Evolutionary conservation across 2,329 filamentous ascomycete species (phyloP), one percentile per base, ranked within the genome.

Genomic region (Alternaria triticina): DNA sequence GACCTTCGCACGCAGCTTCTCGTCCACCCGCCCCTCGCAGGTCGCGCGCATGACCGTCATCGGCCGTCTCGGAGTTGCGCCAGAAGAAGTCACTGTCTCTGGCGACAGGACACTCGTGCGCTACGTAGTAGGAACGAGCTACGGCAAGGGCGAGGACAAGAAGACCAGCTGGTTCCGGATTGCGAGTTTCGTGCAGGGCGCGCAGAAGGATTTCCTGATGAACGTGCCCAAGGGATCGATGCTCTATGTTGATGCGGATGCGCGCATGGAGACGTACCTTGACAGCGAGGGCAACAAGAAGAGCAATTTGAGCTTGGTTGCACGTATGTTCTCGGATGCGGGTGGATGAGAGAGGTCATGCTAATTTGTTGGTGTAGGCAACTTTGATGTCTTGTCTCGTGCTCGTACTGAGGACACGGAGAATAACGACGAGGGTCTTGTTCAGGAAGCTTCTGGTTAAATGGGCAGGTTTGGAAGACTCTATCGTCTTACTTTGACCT

Each of bases 161-260:
- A 86, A 89, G 77, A 92, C 91, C 28, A 96, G 90, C 85, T 98
- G 92, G 91, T 98, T 96, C 86, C 86, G 86, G 61, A 85, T 98
- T 59, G 85, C 89, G 33, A 89, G 86, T 82, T 98, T 98, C 79
- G 83, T 84, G 13, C 89, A 92, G 68, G 92, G 91, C 12, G 81
- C 86, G 54, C 85, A 87, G 78, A 89, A 90, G 75, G 92, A 97
- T 67, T 90, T 87, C 75, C 79, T 97, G 71, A 82, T 92, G 76
- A 84, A 82, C 74, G 81, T 97, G 80, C 88, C 89, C 58, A 98
- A 97, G 85, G 95, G 95, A 64, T 87, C 93, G 13, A 84, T 93
- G 54, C 86, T 99, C 66, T 93, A 88, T 75, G 84, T 98, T 54
- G 95, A 98, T 80, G 94, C 91, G 47, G 93, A 97, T 65, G 91